These are phyloP conservation scores for Colletotrichum melonis DNA, from an alignment of 2,329 filamentous ascomycete species.

Conservation along the genomic window DNA sequence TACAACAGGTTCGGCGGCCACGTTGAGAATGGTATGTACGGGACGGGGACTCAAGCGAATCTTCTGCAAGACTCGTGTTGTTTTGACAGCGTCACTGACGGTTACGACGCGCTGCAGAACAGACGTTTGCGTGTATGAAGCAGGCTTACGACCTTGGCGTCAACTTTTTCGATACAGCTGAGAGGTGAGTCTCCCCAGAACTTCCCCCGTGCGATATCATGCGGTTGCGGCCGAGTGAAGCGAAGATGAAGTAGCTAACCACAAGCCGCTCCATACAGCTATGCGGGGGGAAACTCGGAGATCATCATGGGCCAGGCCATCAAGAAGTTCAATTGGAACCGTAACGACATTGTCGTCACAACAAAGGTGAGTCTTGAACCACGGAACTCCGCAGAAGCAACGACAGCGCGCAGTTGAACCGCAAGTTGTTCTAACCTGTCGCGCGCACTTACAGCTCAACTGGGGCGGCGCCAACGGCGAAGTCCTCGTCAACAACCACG, in stretches of 20 bases:
- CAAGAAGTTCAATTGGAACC: conserved; percentile 69
- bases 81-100: conserved; percentile 8
- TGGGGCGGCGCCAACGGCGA: conserved; percentile 72
- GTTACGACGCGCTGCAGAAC: conserved; percentile 50
- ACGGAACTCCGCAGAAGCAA: neutral
- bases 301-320: conserved; percentile 73
- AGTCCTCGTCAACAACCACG: conserved; percentile 70
- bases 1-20: conserved; percentile 42
- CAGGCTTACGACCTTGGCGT: conserved; percentile 69
- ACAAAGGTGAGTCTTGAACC: conserved; percentile 55
- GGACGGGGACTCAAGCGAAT: neutral
- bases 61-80: too few relatives aligned
- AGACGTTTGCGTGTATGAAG: conserved; percentile 71
- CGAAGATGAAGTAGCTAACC: conserved; percentile 36
- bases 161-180: conserved; percentile 74
- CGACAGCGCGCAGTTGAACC: too few relatives aligned
- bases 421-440: neutral
- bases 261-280: conserved; percentile 46
- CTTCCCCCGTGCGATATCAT: conserved; percentile 12
- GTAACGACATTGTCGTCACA: conserved; percentile 69
- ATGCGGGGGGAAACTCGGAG: conserved; percentile 71
- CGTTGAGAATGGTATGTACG: conserved; percentile 42
- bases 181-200: conserved; percentile 45
- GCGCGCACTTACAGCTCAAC: conserved; percentile 58
- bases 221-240: conserved; percentile 39